Percentiles rank a stretch among this genome's conserved stretches.
Conservation (phyloP, 1,284 basidiomycete genomes). For the Rhodotorula sp. region DNA sequence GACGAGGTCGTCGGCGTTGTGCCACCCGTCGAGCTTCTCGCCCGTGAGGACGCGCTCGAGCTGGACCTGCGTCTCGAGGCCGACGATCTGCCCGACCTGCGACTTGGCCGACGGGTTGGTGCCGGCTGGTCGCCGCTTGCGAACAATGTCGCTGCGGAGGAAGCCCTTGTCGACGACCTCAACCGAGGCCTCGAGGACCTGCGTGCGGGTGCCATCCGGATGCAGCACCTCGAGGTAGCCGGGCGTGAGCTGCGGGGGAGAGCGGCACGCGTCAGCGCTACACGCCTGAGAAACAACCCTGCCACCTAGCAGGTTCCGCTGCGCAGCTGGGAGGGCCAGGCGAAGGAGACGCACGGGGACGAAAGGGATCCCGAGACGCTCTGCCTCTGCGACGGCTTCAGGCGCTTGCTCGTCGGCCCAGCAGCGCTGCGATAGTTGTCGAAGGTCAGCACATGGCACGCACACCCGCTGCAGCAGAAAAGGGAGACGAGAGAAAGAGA, state of each 20-base stretch:
- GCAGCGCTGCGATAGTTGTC: slow-evolving; percentile 20
- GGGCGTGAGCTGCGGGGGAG: slow-evolving; percentile 16
- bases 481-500: background rate
- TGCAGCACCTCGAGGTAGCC: slow-evolving; percentile 62
- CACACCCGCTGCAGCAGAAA: background rate
- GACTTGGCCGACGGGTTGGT: slow-evolving; percentile 56
- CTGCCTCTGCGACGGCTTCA: slow-evolving; percentile 29
- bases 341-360: slow-evolving; percentile 16
- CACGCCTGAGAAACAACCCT: too few relatives aligned
- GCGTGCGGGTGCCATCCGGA: slow-evolving; percentile 17
- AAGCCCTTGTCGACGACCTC: slow-evolving; percentile 76
- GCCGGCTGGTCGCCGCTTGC: slow-evolving; percentile 47
- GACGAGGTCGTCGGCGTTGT: slow-evolving; percentile 46
- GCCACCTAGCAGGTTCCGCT: too few relatives aligned
- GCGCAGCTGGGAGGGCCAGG: background rate
- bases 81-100: slow-evolving; percentile 73
- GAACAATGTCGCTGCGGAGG: slow-evolving; percentile 77
- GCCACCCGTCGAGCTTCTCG: slow-evolving; percentile 65
- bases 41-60: slow-evolving; percentile 74
- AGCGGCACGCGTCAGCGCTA: too few relatives aligned
- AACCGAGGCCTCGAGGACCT: slow-evolving; percentile 64
- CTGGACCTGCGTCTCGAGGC: slow-evolving; percentile 63
- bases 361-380: slow-evolving; percentile 25
- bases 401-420: slow-evolving; percentile 41
- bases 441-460: too few relatives aligned